Evolutionary conservation across 768 basidiomycete species (phyloP).

Genomic region (Glaciozyma antarctica): DNA sequence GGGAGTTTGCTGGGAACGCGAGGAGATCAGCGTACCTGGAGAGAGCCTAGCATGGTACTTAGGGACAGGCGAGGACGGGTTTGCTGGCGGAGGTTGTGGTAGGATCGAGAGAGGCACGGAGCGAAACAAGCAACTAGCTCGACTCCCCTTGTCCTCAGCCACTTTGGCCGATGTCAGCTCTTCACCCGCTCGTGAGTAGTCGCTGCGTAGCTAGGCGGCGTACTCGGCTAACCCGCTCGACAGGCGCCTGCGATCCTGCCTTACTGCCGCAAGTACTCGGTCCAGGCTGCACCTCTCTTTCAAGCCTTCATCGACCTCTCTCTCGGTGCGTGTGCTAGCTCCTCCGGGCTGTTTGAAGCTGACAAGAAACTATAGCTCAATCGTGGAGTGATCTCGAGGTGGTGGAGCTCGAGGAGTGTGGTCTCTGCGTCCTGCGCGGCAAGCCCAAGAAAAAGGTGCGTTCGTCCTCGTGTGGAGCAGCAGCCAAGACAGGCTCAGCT

Average conservation of each 20-base stretch:
- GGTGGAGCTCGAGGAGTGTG: slow-evolving; percentile 19
- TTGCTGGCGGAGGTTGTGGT: too few relatives aligned
- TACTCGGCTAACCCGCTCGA: too few relatives aligned
- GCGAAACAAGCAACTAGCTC: too few relatives aligned
- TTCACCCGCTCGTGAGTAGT: slow-evolving; percentile 18
- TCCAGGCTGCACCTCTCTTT: slow-evolving; percentile 15
- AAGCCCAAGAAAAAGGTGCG: slow-evolving; percentile 2
- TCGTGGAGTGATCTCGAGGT: slow-evolving; percentile 24
- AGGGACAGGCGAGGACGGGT: too few relatives aligned
- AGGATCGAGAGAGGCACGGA: not conserved
- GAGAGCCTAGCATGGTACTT: slow-evolving; percentile 31
- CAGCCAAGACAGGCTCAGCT: too few relatives aligned
- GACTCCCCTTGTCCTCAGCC: not conserved
- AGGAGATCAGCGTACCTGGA: slow-evolving; percentile 36
- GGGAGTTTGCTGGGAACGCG: not conserved
- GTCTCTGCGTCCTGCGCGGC: slow-evolving; percentile 12
- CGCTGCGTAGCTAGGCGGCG: not conserved
- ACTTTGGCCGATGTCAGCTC: slow-evolving; percentile 7
- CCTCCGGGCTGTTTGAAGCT: too few relatives aligned
- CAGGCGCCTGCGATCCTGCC: slow-evolving; percentile 21
- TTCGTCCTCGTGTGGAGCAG: not conserved
- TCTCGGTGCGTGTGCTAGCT: slow-evolving; percentile 9
- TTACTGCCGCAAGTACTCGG: slow-evolving; percentile 4
- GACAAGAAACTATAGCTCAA: slow-evolving; percentile 12
- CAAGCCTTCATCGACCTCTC: slow-evolving; percentile 20